Conservation (phyloP, 2,329 filamentous ascomycete species). For the Cytospora leucostoma region DNA sequence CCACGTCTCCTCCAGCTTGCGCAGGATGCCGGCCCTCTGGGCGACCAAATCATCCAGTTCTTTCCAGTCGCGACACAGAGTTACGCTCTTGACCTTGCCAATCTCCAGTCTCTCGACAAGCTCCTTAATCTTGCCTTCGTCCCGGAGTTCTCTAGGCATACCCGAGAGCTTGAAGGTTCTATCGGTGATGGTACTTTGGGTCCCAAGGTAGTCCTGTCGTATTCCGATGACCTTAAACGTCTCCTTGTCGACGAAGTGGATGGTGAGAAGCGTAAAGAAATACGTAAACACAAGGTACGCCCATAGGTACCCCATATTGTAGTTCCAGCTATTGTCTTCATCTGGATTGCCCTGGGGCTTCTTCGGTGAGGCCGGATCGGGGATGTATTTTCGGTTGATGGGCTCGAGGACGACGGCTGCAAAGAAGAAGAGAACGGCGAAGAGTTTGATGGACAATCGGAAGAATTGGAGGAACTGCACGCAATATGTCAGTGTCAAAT, state of each 20-base stretch:
- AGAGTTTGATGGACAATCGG: conserved; percentile 88
- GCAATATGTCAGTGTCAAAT: neutral
- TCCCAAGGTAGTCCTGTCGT: conserved; percentile 87
- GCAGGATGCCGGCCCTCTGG: conserved; percentile 64
- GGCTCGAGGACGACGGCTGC: conserved; percentile 79
- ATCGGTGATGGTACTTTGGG: conserved; percentile 93
- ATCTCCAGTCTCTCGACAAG: conserved; percentile 87
- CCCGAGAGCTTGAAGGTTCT: conserved; percentile 89
- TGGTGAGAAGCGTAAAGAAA: conserved; percentile 78
- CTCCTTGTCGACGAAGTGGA: conserved; percentile 81
- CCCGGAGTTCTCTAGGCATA: conserved; percentile 76
- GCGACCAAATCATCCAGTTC: conserved; percentile 75
- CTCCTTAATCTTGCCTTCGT: conserved; percentile 79
- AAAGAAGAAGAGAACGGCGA: conserved; percentile 78
- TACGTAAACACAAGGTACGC: conserved; percentile 95
- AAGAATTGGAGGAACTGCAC: conserved; percentile 84
- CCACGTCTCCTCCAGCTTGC: conserved; percentile 81
- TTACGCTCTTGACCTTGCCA: conserved; percentile 85
- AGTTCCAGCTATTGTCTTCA: conserved; percentile 33
- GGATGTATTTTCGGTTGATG: conserved; percentile 71
- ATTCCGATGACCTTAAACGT: conserved; percentile 83
- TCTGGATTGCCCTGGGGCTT: conserved; percentile 7
- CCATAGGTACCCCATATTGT: conserved; percentile 69
- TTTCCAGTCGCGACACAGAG: conserved; percentile 83
- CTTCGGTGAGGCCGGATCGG: conserved; percentile 22